A percentile compares a stretch with the other conserved stretches of the same genome.
phyloP scores from a whole-genome alignment of 192 early-diverging fungal species.

The Coemansia sp. region DNA sequence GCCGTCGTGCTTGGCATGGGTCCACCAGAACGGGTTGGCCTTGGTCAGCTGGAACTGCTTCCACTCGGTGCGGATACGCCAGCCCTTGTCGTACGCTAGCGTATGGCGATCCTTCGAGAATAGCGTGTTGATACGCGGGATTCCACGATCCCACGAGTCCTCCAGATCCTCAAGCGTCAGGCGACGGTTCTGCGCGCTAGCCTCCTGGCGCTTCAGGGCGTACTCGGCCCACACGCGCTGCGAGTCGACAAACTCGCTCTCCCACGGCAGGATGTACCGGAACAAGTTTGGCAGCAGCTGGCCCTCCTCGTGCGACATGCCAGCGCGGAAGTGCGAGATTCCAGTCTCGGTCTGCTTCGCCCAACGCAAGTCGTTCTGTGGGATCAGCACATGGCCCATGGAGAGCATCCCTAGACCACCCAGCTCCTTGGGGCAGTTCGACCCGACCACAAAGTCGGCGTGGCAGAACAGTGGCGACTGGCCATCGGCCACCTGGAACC shows the following conservation, averaged over 20 bases:
- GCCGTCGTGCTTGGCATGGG: conserved; percentile 73
- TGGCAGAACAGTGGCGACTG: conserved; percentile 49
- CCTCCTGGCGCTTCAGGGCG: conserved; percentile 94
- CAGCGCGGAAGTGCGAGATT: conserved; percentile 96
- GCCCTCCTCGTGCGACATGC: conserved; percentile 97
- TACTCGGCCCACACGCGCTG: conserved; percentile 99
- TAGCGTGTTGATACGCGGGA: conserved; percentile 97
- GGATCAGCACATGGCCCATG: conserved; percentile 98
- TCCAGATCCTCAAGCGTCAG: conserved; percentile 98
- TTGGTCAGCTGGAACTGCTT: conserved; percentile 97
- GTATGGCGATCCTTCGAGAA: conserved; percentile 99
- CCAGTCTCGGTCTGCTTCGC: conserved; percentile 94
- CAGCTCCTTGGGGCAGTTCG: conserved; percentile 82
- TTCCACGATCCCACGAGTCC: conserved; percentile 97
- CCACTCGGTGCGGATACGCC: conserved; percentile 94
- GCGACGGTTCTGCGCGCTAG: conserved; percentile 92
- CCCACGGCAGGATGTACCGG: conserved; percentile 97
- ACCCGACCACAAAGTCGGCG: conserved; percentile 47
- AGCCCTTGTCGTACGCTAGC: conserved; percentile 98
- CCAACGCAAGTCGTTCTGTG: conserved; percentile 95
- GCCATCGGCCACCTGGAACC: conserved; percentile 37
- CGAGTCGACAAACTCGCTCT: conserved; percentile 97
- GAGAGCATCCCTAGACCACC: conserved; percentile 98
- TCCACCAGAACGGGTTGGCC: conserved; percentile 97
- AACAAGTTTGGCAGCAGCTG: conserved; percentile 96